A percentile compares a stretch with the other conserved stretches of the same genome.
These are phyloP conservation scores for Effrenium voratum DNA, from an alignment of 73 alveolate species.

Conservation along the genomic window DNA sequence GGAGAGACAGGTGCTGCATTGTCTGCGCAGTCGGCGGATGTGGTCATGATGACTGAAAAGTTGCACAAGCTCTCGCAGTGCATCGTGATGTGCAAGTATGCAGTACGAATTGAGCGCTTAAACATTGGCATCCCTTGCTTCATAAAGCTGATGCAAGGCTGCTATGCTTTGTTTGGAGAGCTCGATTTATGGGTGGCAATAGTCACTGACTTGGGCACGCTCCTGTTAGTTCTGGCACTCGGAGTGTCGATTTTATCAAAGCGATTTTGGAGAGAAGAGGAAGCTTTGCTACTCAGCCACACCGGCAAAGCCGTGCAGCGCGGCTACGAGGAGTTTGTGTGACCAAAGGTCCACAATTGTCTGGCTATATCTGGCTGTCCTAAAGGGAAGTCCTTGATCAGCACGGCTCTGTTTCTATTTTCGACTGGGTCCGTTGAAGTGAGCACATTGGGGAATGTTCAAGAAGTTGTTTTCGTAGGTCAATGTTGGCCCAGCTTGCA, in stretches of 20 bases:
- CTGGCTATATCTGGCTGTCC: too few relatives aligned
- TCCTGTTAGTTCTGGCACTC: constrained; percentile 49
- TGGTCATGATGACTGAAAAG: constrained; percentile 72
- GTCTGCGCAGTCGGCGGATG: constrained; percentile 69
- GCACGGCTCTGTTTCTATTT: too few relatives aligned
- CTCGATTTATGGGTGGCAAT: constrained; percentile 59
- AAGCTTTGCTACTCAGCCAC: too few relatives aligned
- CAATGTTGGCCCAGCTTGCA: too few relatives aligned
- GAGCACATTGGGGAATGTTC: too few relatives aligned
- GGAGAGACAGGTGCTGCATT: constrained; percentile 86
- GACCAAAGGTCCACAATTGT: too few relatives aligned
- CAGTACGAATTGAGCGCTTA: constrained; percentile 41
- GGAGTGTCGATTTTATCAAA: constrained; percentile 55
- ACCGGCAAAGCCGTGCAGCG: too few relatives aligned
- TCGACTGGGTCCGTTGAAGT: too few relatives aligned
- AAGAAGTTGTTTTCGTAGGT: too few relatives aligned
- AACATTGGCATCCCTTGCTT: constrained; percentile 57
- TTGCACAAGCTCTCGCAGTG: constrained; percentile 64
- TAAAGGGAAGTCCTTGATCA: too few relatives aligned
- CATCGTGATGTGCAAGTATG: constrained; percentile 41
- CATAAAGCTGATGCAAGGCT: constrained; percentile 56
- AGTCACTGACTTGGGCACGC: constrained; percentile 80
- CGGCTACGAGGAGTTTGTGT: too few relatives aligned
- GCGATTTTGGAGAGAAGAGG: constrained; percentile 46
- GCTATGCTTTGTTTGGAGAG: constrained; percentile 18